Evolutionary conservation across 179 eudicot genomes (phyloP).

Genomic region (Camellia oleifera): DNA sequence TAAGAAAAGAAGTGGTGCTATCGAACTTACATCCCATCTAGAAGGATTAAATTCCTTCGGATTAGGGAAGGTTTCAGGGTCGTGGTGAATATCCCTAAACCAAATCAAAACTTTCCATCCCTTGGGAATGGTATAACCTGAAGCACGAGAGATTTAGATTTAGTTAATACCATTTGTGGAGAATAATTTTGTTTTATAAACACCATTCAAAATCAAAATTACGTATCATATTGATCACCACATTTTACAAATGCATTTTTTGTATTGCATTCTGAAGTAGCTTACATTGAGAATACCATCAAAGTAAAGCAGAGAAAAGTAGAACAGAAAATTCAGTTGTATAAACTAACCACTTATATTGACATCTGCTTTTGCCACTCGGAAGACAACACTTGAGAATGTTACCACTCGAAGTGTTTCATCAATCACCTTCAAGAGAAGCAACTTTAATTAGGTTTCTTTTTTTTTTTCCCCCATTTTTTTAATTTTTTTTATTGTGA

Average conservation of each 20-base stretch:
- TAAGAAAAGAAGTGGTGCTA: neutral
- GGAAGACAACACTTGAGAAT: conserved; percentile 61
- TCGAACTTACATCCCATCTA: conserved; percentile 82
- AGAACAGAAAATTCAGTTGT: neutral
- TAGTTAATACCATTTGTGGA: neutral
- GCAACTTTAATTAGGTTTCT: too few species aligned
- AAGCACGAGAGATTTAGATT: neutral
- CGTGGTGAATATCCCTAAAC: conserved; percentile 67
- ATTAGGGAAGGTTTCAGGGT: conserved; percentile 54
- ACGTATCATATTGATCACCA: neutral
- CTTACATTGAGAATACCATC: neutral
- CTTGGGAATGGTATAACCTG: conserved; percentile 78
- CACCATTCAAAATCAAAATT: neutral
- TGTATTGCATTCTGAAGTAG: neutral
- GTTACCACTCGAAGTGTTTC: conserved; percentile 75
- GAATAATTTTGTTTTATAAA: neutral
- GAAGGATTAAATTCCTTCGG: conserved; percentile 67
- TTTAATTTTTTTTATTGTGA: neutral
- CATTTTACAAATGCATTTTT: neutral
- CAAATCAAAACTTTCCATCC: conserved; percentile 84
- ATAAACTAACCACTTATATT: conserved; percentile 50
- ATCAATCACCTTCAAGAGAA: conserved; percentile 59
- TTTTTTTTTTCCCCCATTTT: too few species aligned
- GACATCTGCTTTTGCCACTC: conserved; percentile 70
- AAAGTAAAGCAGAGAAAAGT: neutral